These are phyloP conservation scores for Thermomyces lanuginosus DNA, from an alignment of 2,329 filamentous ascomycete genomes.

Conservation along the genomic window DNA sequence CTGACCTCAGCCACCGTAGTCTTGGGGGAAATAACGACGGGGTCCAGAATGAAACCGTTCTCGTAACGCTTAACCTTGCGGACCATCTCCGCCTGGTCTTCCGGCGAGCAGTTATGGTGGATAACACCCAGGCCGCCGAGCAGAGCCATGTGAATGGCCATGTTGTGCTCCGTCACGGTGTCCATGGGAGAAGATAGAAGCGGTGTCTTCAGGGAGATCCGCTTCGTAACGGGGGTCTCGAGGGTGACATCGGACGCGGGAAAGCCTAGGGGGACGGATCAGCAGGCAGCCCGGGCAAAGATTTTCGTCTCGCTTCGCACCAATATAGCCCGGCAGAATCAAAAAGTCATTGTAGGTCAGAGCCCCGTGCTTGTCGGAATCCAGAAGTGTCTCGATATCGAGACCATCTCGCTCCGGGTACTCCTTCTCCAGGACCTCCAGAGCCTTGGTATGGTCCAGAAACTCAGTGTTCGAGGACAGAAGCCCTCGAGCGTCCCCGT, in stretches of 20 bases:
- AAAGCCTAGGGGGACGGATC: slow-evolving; percentile 44
- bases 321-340: slow-evolving; percentile 90
- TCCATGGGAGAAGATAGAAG: slow-evolving; percentile 98
- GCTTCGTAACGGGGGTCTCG: slow-evolving; percentile 85
- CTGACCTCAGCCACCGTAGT: slow-evolving; percentile 86
- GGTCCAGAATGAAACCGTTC: slow-evolving; percentile 96
- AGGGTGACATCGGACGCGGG: slow-evolving; percentile 75
- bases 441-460: slow-evolving; percentile 57
- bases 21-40: slow-evolving; percentile 71
- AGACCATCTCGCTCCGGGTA: slow-evolving; percentile 75
- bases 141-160: slow-evolving; percentile 78
- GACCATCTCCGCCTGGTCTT: slow-evolving; percentile 96
- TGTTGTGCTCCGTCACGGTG: slow-evolving; percentile 97
- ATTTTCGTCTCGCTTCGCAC: slow-evolving; percentile 24
- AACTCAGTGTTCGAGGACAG: slow-evolving; percentile 36
- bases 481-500: slow-evolving; percentile 42
- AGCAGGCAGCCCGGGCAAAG: slow-evolving; percentile 4
- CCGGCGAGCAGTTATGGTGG: slow-evolving; percentile 98
- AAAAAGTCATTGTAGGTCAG: slow-evolving; percentile 99
- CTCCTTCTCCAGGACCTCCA: slow-evolving; percentile 60
- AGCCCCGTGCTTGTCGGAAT: slow-evolving; percentile 81
- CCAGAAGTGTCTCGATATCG: slow-evolving; percentile 68
- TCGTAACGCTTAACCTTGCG: slow-evolving; percentile 98
- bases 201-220: slow-evolving; percentile 88
- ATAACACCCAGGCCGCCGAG: slow-evolving; percentile 57